Evolutionary conservation across 331 rosid genomes (phyloP), one percentile per base, ranked within the genome.

Genomic region (Cydonia oblonga): DNA sequence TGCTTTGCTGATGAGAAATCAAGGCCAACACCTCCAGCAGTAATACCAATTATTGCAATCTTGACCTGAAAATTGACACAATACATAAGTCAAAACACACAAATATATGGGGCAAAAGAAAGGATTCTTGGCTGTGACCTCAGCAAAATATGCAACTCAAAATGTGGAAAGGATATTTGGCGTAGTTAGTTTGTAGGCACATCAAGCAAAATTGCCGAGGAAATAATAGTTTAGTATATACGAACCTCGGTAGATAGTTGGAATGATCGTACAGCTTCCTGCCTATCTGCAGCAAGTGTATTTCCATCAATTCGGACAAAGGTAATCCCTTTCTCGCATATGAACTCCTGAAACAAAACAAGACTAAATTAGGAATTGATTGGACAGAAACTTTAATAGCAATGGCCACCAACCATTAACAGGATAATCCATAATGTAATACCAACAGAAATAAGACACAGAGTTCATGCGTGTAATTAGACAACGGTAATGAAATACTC

Each of bases 1-100:
- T 93, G 86, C 71, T 84, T 97, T 16, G 98, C 97, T 18, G 92
- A 44, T 18, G 98, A 93, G 79, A 93, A 91, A 84, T 93, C 97
- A 81, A 93, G 87, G 80, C 98, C 98, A 84, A 84, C 83, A 64
- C 97, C 97, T 72, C 96, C 98, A 75, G 98, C 98, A 72, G 89
- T 85, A 75, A 93, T 77, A 65, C 98, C 98, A 46, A 93, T 83
- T 75, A 93, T 82, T 23, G 98, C 98, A 84, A 93, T 79, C 84
- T 85, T 93, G 81, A 93, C 88, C 98, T 93, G 87, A 72, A 66
- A 77, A 40, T 40, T 40, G 46, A 40, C 46, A 40, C 46, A 40
- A 12, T 3, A 40, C 14, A 66, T 73, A 74, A 64, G 3, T 15
- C 32, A 12, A 69, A 69, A 16, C 63, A 62, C n/a, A 14, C 52